These are phyloP conservation scores for Botrytis galanthina DNA, from an alignment of 2,329 filamentous ascomycete genomes.

Conservation along the genomic window DNA sequence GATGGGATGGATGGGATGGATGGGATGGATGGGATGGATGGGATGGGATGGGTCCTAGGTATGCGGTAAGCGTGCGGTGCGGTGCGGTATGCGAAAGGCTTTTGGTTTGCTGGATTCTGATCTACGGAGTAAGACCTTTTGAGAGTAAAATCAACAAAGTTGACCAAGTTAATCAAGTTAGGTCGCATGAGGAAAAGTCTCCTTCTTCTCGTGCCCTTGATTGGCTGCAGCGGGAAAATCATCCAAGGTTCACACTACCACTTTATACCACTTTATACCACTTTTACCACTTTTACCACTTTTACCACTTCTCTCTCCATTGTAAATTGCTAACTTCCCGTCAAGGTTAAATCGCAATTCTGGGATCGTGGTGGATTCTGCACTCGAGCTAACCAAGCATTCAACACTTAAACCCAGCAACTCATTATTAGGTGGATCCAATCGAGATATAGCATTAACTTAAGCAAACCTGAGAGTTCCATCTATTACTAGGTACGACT, in stretches of 20 bases:
- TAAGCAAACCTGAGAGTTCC: background rate
- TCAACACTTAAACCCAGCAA: background rate
- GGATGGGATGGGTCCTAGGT: background rate
- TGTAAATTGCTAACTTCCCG: background rate
- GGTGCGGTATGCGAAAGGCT: background rate
- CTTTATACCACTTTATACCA: background rate
- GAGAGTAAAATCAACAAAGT: background rate
- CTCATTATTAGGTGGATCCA: background rate
- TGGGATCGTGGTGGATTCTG: background rate
- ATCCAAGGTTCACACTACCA: background rate
- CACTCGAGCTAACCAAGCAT: background rate
- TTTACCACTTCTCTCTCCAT: background rate
- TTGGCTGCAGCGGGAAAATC: background rate
- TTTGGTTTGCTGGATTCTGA: background rate
- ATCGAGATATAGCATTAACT: background rate
- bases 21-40: too few relatives aligned
- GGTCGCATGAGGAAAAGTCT: background rate
- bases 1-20: too few relatives aligned
- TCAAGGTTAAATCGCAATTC: constrained; percentile 4
- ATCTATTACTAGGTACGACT: background rate
- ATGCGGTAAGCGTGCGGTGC: background rate
- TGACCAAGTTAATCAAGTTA: too few relatives aligned
- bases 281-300: background rate
- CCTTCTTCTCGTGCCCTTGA: background rate
- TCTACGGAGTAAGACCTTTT: background rate